Percentiles rank a stretch among this genome's conserved stretches.
Conservation (phyloP, 2,329 filamentous ascomycete genomes). For the Talaromyces sp. region DNA sequence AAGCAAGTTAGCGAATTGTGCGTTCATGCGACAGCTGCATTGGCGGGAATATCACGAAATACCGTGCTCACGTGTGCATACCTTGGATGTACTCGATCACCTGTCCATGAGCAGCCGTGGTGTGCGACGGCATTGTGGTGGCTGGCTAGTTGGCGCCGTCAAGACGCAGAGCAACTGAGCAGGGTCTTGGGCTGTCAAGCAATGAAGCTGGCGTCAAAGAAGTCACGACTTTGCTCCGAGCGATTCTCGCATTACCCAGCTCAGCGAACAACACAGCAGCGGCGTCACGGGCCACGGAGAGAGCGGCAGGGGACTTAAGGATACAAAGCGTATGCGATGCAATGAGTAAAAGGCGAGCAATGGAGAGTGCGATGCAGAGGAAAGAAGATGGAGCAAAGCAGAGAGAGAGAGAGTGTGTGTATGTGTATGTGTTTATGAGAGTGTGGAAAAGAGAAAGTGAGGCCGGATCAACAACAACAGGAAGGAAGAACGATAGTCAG, state of each 20-base stretch:
- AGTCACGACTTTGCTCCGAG: not conserved
- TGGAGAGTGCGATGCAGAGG: slow-evolving; percentile 10
- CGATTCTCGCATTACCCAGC: slow-evolving; percentile 4
- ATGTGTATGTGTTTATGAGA: slow-evolving; percentile 10
- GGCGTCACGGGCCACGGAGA: not conserved
- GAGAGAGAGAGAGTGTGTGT: not conserved
- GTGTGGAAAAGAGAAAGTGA: slow-evolving; percentile 12
- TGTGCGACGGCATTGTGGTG: slow-evolving; percentile 40
- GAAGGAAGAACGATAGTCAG: not conserved
- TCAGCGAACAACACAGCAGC: not conserved
- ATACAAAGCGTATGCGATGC: slow-evolving; percentile 11
- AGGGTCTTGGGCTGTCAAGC: not conserved
- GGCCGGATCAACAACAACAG: not conserved
- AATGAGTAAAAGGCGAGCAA: slow-evolving; percentile 7
- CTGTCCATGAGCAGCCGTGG: slow-evolving; percentile 67
- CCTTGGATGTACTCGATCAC: slow-evolving; percentile 95
- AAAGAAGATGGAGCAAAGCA: slow-evolving; percentile 2
- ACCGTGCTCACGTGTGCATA: slow-evolving; percentile 32
- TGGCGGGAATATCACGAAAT: not conserved
- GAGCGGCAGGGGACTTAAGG: slow-evolving; percentile 3
- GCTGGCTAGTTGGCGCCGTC: not conserved
- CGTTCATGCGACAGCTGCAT: not conserved
- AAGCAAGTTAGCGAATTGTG: not conserved
- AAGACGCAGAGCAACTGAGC: not conserved
- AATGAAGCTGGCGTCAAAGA: not conserved